Evolutionary conservation across 202 grass and related monocot genomes (phyloP), one percentile per base, ranked within the genome.

Genomic region (Bolboschoenoplectus hybrid): DNA sequence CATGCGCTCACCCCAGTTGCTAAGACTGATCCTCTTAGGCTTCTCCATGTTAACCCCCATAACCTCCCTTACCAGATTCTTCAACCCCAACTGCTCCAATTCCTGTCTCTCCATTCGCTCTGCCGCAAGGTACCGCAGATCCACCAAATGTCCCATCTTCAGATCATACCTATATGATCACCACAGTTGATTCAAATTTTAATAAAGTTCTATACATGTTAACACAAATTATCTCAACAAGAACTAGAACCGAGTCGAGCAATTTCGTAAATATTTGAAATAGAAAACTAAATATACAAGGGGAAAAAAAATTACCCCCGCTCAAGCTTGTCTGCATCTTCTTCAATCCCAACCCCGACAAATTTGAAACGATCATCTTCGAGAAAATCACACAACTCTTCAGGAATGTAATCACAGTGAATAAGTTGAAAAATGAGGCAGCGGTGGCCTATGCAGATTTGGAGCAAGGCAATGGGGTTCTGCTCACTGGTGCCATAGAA

Each of bases 401-500:
- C 40, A 1, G 85, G 82, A 14, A 88, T 2, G 41, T 40, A 80
- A 52, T 87, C 82, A 12, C 69, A 55, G 71, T 17, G 67, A 63
- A 90, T 3, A 63, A 92, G 74, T 83, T 91, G 85, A 70, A 91
- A 91, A 50, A 89, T 13, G 52, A 94, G 82, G 89, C 92, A 88
- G 64, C 85, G 72, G 52, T n/a, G 85, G 6, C 32, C 89, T 58
- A 91, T 80, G 63, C 89, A 91, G 49, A 93, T 8, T 81, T 91
- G 89, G 51, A 91, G 78, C 81, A 90, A 7, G 40, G 86, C 84
- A 17, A 95, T 63, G 2, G 83, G 87, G 52, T 82, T 58, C 1
- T 39, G 66, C 1, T 0, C 11, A 13, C 2, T 1, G 51, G n/a
- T 11, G 13, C 5, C 14, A 62, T 1, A 5, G 7, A 35, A 46